Evolutionary conservation across 148 eudicot species (phyloP), one percentile per base, ranked within the genome.

Genomic region (Dysphania ambrosioides): DNA sequence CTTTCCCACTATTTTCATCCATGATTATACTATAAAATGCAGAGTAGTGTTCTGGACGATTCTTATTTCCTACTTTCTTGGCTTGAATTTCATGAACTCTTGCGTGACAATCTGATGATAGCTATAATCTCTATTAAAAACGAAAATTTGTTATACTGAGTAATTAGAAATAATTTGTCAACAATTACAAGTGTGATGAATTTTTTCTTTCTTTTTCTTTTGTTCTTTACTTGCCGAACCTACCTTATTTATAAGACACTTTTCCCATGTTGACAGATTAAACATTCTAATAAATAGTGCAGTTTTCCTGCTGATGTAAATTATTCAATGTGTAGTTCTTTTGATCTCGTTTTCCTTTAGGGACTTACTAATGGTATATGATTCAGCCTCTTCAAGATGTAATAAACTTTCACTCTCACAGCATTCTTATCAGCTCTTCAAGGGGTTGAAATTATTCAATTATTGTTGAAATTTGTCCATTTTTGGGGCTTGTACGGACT

Each of bases 21-120:
- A 31, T 63, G 70, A 74, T 61, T 27, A 63, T 61, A 40, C 13
- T 72, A 32, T 58, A 30, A 23, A 42, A 26, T n/a, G n/a, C n/a
- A n/a, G n/a, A n/a, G n/a, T 23, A 74, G 77, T 44, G 32, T 21
- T 19, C 24, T 44, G 27, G 40, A 36, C 26, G 16, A 10, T 64
- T 64, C 44, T 21, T 64, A 64, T 4, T n/a, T 36, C 15, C 27
- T 34, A 36, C 8, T 30, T 57, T 72, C 49, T 72, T 23, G 8
- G 32, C 35, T 38, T 60, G 51, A 41, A 24, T 31, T 49, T 40
- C 49, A 71, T 61, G 27, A 4, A 27, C 23, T 57, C 24, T 40
- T 3, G 27, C 24, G 6, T 34, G 64, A 13, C 41, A 9, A 26
- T 18, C 53, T 72, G 53, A 63, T 63, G 23, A 35, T 64, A 8